phyloP scores from a whole-genome alignment of 2,329 filamentous ascomycete species.

The Chrysoporthe cubensis region DNA sequence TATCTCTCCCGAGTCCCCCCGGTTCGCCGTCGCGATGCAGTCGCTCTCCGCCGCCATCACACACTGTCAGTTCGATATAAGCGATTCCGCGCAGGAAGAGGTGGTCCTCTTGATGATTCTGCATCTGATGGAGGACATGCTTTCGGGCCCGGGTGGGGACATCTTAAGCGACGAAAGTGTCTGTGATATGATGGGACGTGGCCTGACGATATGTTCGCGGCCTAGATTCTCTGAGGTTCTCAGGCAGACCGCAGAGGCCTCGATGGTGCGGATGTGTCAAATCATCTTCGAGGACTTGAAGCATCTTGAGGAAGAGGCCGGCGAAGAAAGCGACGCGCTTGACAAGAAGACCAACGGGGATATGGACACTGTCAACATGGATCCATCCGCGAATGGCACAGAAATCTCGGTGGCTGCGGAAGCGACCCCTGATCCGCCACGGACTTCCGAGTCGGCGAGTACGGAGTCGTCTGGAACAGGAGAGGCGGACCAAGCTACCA shows the following conservation, averaged over 20 bases:
- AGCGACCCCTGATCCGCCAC: constrained; percentile 31
- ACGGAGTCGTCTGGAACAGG: constrained; percentile 34
- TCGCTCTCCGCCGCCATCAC: constrained; percentile 92
- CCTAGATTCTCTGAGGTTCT: constrained; percentile 88
- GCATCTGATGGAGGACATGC: constrained; percentile 98
- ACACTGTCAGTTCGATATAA: constrained; percentile 96
- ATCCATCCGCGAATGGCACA: constrained; percentile 70
- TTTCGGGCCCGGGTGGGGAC: constrained; percentile 89
- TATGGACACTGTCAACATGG: constrained; percentile 81
- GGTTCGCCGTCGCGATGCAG: constrained; percentile 91
- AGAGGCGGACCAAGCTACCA: constrained; percentile 28
- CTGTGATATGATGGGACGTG: constrained; percentile 99
- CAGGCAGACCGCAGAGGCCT: constrained; percentile 88
- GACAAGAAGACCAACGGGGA: constrained; percentile 70
- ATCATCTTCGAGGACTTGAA: constrained; percentile 95
- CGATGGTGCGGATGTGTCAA: constrained; percentile 99
- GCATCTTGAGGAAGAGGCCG: constrained; percentile 77
- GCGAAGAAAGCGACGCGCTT: constrained; percentile 66
- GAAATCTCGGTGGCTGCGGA: constrained; percentile 33
- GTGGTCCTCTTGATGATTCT: constrained; percentile 93
- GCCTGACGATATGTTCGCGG: constrained; percentile 95
- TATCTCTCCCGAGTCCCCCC: constrained; percentile 80
- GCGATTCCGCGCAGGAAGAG: constrained; percentile 91
- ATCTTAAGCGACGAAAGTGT: constrained; percentile 97
- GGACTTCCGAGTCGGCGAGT: constrained; percentile 47